Conservation (phyloP, 2,329 filamentous ascomycete species). For the Aspergillus udagawae region DNA sequence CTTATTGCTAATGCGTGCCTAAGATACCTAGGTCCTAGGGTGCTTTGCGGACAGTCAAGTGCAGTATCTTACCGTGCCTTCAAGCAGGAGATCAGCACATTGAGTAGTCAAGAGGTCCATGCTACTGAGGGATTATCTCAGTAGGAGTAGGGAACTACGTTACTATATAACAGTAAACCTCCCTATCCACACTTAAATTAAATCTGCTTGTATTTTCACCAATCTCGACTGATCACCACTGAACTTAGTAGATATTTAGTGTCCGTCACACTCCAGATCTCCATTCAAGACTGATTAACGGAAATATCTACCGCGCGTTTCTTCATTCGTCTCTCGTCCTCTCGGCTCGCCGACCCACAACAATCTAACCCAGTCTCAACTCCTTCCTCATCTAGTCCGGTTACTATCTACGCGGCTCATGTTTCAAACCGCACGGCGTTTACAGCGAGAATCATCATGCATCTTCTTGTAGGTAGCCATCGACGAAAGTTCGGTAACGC, state of each 20-base stretch:
- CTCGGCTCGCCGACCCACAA: background rate
- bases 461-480: too few species aligned
- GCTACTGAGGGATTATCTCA: too few species aligned
- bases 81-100: background rate
- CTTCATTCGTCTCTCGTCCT: background rate
- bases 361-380: background rate
- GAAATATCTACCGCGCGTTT: background rate
- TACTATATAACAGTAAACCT: background rate
- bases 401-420: background rate
- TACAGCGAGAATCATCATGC: too few species aligned
- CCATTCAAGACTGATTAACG: too few species aligned
- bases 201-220: background rate
- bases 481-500: conserved; percentile 11
- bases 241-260: background rate
- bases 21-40: too few species aligned
- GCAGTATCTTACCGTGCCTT: background rate
- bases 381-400: background rate
- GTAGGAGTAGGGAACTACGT: too few species aligned
- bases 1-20: background rate
- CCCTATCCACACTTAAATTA: background rate
- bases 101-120: background rate
- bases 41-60: background rate
- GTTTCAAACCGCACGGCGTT: too few species aligned
- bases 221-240: too few species aligned
- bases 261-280: too few species aligned